Conservation (phyloP, 2,329 filamentous ascomycete species). For the Mycosphaerella arachidis region DNA sequence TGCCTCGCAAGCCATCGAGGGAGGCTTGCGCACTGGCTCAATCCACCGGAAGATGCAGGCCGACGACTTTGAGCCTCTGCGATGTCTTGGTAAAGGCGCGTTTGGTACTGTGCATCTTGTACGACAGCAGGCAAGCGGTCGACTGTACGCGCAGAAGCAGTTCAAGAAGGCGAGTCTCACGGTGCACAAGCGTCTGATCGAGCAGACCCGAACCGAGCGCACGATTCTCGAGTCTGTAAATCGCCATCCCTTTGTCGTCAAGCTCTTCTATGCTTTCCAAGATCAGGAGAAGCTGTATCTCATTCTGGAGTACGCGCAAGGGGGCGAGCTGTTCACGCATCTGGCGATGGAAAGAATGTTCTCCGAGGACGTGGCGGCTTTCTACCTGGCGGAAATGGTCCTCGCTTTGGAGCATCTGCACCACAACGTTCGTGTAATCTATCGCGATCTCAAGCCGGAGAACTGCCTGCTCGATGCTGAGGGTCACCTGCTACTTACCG, state of each 20-base stretch:
- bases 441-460: conserved; percentile 95
- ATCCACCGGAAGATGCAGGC: conserved; percentile 78
- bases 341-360: conserved; percentile 94
- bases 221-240: conserved; percentile 94
- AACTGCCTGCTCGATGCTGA: conserved; percentile 91
- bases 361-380: conserved; percentile 78
- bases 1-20: conserved; percentile 45
- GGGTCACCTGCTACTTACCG: conserved; percentile 88
- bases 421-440: conserved; percentile 85
- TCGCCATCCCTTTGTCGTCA: conserved; percentile 94
- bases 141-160: conserved; percentile 95
- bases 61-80: conserved; percentile 82
- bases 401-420: conserved; percentile 92
- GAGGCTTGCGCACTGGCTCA: conserved; percentile 50
- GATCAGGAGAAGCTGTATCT: conserved; percentile 96
- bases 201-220: conserved; percentile 96
- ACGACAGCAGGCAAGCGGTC: conserved; percentile 79
- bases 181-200: conserved; percentile 90
- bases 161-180: conserved; percentile 95
- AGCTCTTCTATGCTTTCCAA: conserved; percentile 97
- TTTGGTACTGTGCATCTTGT: conserved; percentile 94
- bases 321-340: conserved; percentile 95
- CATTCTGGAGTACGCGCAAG: conserved; percentile 95
- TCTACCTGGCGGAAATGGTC: conserved; percentile 98
- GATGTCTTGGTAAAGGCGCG: conserved; percentile 91